Evolutionary conservation across 805 yeast species (phyloP), one percentile per base, ranked within the genome.

Genomic region (Cyberlindnera saturnus): DNA sequence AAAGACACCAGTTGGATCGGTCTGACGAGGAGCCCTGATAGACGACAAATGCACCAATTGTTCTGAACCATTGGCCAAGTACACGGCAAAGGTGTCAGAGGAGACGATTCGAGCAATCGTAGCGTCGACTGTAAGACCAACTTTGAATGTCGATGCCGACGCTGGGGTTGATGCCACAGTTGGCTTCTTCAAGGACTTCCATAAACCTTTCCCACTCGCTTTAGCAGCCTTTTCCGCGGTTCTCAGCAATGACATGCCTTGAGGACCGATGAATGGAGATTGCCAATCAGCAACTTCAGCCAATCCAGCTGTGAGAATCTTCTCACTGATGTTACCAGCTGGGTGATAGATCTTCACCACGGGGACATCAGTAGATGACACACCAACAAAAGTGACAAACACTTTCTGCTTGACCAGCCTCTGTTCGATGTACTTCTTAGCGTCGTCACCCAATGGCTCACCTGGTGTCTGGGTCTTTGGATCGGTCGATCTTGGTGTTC

Each of bases 271-370:
- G 34, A 78, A 53, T 13, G 74, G 57, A 1, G 88, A 77, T 59
- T 88, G 96, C 88, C 91, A 82, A 60, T 87, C 95, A 20, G 80
- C 75, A 39, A 86, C 79, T 50, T 79, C 81, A 11, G 83, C 95
- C 28, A 82, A 69, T 10, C 96, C 96, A 43, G 70, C 71, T 44
- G 74, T 77, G 45, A 87, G 70, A 44, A 87, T 65, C 49, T 77
- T 75, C 50, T 79, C 84, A 45, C 83, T 78, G 53, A 86, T 80
- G 48, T 81, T 80, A 15, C 95, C 95, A 5, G 85, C 83, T 29
- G 95, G 87, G 56, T 85, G 91, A 43, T 69, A 57, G 32, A 86
- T 61, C 38, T 74, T 64, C 16, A 73, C 85, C 42, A 82, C 67
- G 8, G 82, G 74, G 23, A 79, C 73, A 10, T 85, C 86, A n/a